These are phyloP conservation scores for Hyaloscypha variabilis DNA, from an alignment of 495 filamentous ascomycete species.

Conservation along the genomic window DNA sequence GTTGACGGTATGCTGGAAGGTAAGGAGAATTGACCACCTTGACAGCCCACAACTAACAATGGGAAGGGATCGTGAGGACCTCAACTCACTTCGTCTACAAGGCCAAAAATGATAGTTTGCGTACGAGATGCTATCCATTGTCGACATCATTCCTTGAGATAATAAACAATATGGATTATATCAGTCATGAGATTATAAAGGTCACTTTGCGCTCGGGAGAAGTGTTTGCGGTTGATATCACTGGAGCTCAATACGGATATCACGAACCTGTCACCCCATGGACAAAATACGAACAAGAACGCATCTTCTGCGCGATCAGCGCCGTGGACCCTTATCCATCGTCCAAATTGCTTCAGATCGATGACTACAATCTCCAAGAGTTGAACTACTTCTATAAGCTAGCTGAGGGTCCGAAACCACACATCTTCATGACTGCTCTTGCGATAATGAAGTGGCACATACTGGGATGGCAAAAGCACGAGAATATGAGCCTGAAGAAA, in stretches of 20 bases:
- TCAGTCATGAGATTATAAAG: slow-evolving; percentile 9
- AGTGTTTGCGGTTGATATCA: slow-evolving; percentile 23
- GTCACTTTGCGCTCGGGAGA: slow-evolving; percentile 22
- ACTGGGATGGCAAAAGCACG: background rate
- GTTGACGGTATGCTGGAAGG: background rate
- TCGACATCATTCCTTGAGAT: background rate
- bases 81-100: background rate
- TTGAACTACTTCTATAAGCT: background rate
- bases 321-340: background rate
- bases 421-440: background rate
- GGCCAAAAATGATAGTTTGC: background rate
- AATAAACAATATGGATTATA: background rate
- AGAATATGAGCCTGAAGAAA: background rate
- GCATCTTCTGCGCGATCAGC: too few species aligned
- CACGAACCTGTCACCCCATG: slow-evolving; percentile 10
- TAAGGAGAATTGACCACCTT: background rate
- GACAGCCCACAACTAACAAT: background rate
- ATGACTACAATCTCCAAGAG: background rate
- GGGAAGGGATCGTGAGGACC: background rate
- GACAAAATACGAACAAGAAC: background rate
- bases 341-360: background rate
- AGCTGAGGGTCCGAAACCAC: background rate
- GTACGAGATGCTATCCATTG: background rate
- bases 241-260: slow-evolving; percentile 29
- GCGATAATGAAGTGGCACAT: background rate